Conservation (phyloP, 192 early-diverging fungal species). For the Obelidium mucronatum region DNA sequence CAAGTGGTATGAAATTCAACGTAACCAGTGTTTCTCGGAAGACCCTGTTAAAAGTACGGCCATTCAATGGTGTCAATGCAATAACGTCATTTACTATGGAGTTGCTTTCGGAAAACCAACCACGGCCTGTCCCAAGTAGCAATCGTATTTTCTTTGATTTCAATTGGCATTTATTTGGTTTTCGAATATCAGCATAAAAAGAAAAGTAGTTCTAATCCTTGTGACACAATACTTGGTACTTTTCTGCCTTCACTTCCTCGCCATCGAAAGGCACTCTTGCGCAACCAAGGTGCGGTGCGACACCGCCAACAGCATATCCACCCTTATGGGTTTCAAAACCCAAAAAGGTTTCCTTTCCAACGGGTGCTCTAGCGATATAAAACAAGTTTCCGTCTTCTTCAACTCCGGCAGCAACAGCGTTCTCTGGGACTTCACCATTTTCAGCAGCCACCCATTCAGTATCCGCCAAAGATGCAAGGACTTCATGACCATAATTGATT, state of each 20-base stretch:
- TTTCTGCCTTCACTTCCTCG: slow-evolving; percentile 2
- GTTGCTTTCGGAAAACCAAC: neutral
- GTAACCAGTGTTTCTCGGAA: slow-evolving; percentile 16
- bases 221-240: slow-evolving; percentile 28
- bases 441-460: neutral
- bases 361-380: slow-evolving; percentile 13
- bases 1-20: neutral
- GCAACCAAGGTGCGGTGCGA: neutral
- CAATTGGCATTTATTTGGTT: no score
- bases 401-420: slow-evolving; percentile 6
- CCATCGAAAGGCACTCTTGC: neutral
- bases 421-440: slow-evolving; percentile 1
- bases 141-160: no score
- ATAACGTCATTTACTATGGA: slow-evolving; percentile 9
- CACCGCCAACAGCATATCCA: neutral
- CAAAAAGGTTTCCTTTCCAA: slow-evolving; percentile 13
- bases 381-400: slow-evolving; percentile 26
- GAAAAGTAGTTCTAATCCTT: no score
- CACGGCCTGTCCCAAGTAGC: neutral
- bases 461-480: neutral
- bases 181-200: no score
- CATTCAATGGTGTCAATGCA: slow-evolving; percentile 9
- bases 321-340: slow-evolving; percentile 7
- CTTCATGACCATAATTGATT: slow-evolving; percentile 29
- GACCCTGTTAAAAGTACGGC: neutral